Evolutionary conservation across 2,329 filamentous ascomycete genomes (phyloP), one percentile per base, ranked within the genome.

Genomic region (Alternaria arborescens): DNA sequence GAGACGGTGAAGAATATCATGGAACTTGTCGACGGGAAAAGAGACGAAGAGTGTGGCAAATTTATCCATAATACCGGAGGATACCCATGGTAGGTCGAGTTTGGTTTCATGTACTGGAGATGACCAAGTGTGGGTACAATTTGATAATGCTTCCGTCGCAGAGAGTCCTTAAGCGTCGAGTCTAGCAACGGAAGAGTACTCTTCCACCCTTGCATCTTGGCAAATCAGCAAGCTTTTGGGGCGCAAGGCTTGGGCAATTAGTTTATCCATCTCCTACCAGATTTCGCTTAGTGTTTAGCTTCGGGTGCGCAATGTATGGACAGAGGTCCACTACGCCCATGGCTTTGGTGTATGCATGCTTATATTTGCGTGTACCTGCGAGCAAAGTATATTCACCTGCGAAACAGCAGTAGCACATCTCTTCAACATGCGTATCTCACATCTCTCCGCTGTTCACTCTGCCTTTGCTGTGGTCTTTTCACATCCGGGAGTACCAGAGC

Each of bases 1-100:
- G 74, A 78, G 51, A 73, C 68, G 0, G 77, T 75, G 24, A 55
- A 53, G 53, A 75, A 76, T 24, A 66, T 80, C 48, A 69, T 80
- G 58, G 75, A 77, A 24, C 69, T 80, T 26, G 53, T 81, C 6
- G 71, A 78, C 41, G 79, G 79, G 0, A 74, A 73, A 61, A 69
- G 78, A 54, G 78, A 80, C 68, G 70, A 47, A 0, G 77, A 80
- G 48, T 60, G 59, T 8, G 73, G 73, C 0, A 67, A 61, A 8
- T 77, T 78, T 32, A 67, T 79, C 38, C 71, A 77, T 58, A 75
- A 75, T 26, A 67, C 65, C 3, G 75, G 73, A 4, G 66, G 52
- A 8, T 77, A 72, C 58, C 72, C 70, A n/a, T 78, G 76, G 74
- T 77, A 70, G 64, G 20, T 4, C 3, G 5, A 36, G 12, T 1